Evolutionary conservation across 352 stramenopile species (phyloP).

Genomic region (Phytopythium vexans): DNA sequence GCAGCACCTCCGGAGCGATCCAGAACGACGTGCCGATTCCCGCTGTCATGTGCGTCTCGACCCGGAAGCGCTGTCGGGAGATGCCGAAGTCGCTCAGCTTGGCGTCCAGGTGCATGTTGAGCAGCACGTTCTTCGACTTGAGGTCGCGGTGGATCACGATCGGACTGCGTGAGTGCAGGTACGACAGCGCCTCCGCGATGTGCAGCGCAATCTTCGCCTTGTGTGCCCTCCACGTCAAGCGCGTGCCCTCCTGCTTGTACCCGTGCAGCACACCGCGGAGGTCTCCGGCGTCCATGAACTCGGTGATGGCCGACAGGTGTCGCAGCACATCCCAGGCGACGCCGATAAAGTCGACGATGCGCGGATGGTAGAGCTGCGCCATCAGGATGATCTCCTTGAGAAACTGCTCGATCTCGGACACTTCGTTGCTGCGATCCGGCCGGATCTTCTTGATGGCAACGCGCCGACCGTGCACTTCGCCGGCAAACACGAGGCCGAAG

Average conservation of each 20-base stretch:
- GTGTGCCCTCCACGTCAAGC: constrained; percentile 27
- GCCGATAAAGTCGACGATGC: constrained; percentile 42
- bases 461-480: constrained; percentile 22
- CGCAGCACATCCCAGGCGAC: constrained; percentile 37
- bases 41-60: constrained; percentile 38
- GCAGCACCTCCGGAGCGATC: constrained; percentile 30
- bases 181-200: constrained; percentile 38
- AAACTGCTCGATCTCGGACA: constrained; percentile 31
- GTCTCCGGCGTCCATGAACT: constrained; percentile 51
- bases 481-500: constrained; percentile 43
- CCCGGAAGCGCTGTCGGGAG: constrained; percentile 25
- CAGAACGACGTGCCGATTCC: constrained; percentile 33
- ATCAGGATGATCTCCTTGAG: constrained; percentile 42
- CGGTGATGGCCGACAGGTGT: constrained; percentile 36
- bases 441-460: constrained; percentile 49
- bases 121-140: constrained; percentile 76
- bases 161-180: constrained; percentile 41
- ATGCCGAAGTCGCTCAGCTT: constrained; percentile 74
- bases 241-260: constrained; percentile 27
- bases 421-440: constrained; percentile 21
- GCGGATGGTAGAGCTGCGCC: constrained; percentile 31
- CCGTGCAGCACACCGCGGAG: constrained; percentile 32
- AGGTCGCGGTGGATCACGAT: constrained; percentile 73
- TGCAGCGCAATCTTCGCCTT: constrained; percentile 43
- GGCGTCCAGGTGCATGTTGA: constrained; percentile 47